Evolutionary conservation across 2,329 filamentous ascomycete genomes (phyloP), one percentile per base, ranked within the genome.

Genomic region (Epichloe gansuensis): DNA sequence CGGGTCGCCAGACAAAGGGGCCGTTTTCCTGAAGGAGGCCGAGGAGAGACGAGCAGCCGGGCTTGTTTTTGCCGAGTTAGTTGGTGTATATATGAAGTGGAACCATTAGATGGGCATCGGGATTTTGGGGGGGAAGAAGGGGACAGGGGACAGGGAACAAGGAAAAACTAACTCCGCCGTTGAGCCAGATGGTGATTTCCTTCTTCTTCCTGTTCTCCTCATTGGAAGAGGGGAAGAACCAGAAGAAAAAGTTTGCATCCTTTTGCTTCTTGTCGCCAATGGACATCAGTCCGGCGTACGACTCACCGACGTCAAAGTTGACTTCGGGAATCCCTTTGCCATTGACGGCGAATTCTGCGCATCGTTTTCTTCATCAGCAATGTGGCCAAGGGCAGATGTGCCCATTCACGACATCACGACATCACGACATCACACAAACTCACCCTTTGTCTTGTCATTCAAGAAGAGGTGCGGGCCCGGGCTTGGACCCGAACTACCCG

Each of bases 1-100:
- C 88, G 12, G 80, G 74, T 62, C 85, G 78, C 83, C 84, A 88
- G 5, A 77, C 53, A 60, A 88, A 85, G 0, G 86, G 84, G 0
- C 88, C 86, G 59, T 89, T 91, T 60, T 91, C 87, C 49, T 88
- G 85, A 9, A 91, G 65, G 2, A 91, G 71, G 7, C 85, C 86
- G 58, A 82, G 76, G 6, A 88, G 73, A 1, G 82, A 86, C 35
- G 72, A 74, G 59, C 76, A 81, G 25, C 76, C 77, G n/a, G 77
- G 77, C 50, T 57, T 8, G 13, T 9, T 31, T 31, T 11, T 31
- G 28, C 8, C 28, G 28, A 31, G 28, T 31, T 11, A 31, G 28
- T 31, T 21, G 17, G 17, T 21, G 17, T 21, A 21, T 21, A 21
- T 21, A 21, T 21, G 17, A 21, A 21, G 17, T 21, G 17, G 17